A percentile compares a stretch with the other conserved stretches of the same genome.
Evolutionary conservation across 1,284 basidiomycete species (phyloP).

Genomic region (Grifola frondosa): DNA sequence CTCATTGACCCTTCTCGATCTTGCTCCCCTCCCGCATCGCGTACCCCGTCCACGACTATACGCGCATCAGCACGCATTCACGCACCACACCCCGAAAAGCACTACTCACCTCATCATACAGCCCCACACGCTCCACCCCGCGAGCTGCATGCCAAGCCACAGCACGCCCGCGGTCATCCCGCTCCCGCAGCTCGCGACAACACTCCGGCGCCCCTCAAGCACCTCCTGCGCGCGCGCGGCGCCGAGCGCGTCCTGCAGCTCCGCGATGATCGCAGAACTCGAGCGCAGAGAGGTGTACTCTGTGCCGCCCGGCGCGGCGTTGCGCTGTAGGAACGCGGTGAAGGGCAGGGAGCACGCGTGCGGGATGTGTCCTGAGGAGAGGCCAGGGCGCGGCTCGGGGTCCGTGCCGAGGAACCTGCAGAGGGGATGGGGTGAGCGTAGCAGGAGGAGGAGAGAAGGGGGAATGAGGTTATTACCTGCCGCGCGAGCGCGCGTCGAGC

Average conservation of each 20-base stretch:
- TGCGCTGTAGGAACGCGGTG: slow-evolving; percentile 67
- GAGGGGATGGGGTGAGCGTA: background rate
- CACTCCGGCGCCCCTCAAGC: slow-evolving; percentile 53
- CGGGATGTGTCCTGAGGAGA: slow-evolving; percentile 94
- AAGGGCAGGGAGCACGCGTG: slow-evolving; percentile 86
- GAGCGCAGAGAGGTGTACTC: slow-evolving; percentile 70
- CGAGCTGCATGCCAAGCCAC: slow-evolving; percentile 84
- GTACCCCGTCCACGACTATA: slow-evolving; percentile 84
- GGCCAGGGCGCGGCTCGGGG: slow-evolving; percentile 86
- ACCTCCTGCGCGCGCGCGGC: slow-evolving; percentile 52
- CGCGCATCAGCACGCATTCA: background rate
- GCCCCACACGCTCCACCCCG: slow-evolving; percentile 54
- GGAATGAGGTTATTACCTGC: slow-evolving; percentile 52
- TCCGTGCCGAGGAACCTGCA: slow-evolving; percentile 77
- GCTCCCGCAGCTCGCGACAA: slow-evolving; percentile 82
- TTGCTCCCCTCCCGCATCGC: slow-evolving; percentile 46
- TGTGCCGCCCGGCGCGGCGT: slow-evolving; percentile 17
- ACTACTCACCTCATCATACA: slow-evolving; percentile 84
- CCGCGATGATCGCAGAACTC: slow-evolving; percentile 53
- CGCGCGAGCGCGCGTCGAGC: slow-evolving; percentile 83
- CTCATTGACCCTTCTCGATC: slow-evolving; percentile 18
- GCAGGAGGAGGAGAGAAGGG: background rate
- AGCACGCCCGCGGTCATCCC: slow-evolving; percentile 97
- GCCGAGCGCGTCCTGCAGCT: slow-evolving; percentile 64
- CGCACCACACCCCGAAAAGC: slow-evolving; percentile 9